Base-by-base conservation (phyloP, 768 basidiomycete genomes). In the Amanita exitialis region DNA sequence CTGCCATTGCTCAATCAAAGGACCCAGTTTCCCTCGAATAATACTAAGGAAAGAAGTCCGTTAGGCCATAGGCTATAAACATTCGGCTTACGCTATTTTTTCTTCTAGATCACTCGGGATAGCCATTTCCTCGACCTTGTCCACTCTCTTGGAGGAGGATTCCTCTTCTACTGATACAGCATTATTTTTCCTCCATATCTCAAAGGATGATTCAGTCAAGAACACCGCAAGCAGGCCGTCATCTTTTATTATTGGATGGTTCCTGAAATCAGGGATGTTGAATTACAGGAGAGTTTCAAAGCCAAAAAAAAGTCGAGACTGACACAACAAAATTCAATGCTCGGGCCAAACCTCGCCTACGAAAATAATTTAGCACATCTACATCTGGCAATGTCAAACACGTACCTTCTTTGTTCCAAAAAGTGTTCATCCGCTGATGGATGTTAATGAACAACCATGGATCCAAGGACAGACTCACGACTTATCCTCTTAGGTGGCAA, bases 401-500 rank as follows among this genome's bases (percentile, higher is more conserved):
- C 25, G 48, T 59, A 84, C 85, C 90, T 75, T 68, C 95, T 78
- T 60, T 96, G 89, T 60, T 98, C 94, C 49, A 97, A 68, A 62
- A 98, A 99, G 30, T 78, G 75, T 38, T 89, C 88, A 62, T 98
- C 96, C 32, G 88, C 89, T 53, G 30, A 53, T 59, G 44, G 43
- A 35, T 27, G 35, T 52, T 20, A 58, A 49, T 38, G 46, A 42
- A 42, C n/a, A 35, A 32, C 27, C 28, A n/a, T 30, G 51, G 39
- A 42, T 41, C 4, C 18, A 18, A 30, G 42, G 28, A 30, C 18
- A 5, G 20, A 73, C 89, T 71, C 58, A 91, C 90, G 82, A 65
- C 89, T 89, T 55, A 98, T 75, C 42, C 92, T 79, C 66, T 98
- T 98, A 0, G 96, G 96, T 13, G 96, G 96, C 27, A 98, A 68